These are phyloP conservation scores for Alternaria sp. DNA, from an alignment of 2,329 filamentous ascomycete genomes.

Conservation along the genomic window DNA sequence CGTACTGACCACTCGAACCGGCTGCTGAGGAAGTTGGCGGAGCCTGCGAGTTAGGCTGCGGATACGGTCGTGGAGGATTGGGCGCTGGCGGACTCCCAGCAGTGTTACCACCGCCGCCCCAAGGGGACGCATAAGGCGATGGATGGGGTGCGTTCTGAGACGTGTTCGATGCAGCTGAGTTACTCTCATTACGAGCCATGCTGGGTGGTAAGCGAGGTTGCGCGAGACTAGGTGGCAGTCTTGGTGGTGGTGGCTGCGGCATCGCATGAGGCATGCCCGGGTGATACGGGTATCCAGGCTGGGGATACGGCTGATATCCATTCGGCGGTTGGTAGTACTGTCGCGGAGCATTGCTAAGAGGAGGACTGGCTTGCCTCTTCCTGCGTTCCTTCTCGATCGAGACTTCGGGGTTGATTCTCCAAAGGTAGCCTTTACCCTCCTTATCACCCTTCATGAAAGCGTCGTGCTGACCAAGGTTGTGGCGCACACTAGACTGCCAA, in stretches of 20 bases:
- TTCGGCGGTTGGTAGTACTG: conserved; percentile 46
- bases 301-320: conserved; percentile 40
- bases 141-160: conserved; percentile 39
- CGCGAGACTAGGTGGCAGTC: conserved; percentile 39
- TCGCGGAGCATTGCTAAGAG: conserved; percentile 43
- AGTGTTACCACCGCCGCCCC: conserved; percentile 43
- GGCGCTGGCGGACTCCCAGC: conserved; percentile 36
- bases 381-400: conserved; percentile 66
- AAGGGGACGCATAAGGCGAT: conserved; percentile 49
- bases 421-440: conserved; percentile 69
- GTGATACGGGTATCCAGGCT: conserved; percentile 40
- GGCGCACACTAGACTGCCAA: conserved; percentile 72
- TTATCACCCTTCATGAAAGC: conserved; percentile 68
- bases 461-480: conserved; percentile 68
- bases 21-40: conserved; percentile 34
- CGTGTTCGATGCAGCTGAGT: conserved; percentile 32
- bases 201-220: conserved; percentile 49
- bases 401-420: conserved; percentile 66
- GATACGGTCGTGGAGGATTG: conserved; percentile 43
- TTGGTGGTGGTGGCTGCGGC: conserved; percentile 40
- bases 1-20: conserved; percentile 42
- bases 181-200: conserved; percentile 40
- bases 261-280: conserved; percentile 42
- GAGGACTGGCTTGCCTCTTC: conserved; percentile 60
- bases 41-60: conserved; percentile 34